Percentiles rank a stretch among this genome's conserved stretches.
Conservation (phyloP, 2,329 filamentous ascomycete genomes). For the Hypoxylon sp. region DNA sequence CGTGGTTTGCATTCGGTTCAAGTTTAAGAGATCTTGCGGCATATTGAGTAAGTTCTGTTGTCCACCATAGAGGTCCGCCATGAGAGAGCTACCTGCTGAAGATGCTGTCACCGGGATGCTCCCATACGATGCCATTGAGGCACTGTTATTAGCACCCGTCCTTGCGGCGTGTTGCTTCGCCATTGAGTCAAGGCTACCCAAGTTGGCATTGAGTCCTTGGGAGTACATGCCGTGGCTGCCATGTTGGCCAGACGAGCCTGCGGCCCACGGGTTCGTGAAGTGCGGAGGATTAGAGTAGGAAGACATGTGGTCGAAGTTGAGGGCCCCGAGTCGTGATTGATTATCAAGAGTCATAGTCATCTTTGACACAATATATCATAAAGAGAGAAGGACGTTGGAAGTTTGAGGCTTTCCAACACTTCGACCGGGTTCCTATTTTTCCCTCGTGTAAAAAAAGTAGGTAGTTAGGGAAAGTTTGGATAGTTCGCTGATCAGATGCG, state of each 20-base stretch:
- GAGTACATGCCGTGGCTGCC: conserved; percentile 74
- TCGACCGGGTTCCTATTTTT: conserved; percentile 35
- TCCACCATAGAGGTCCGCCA: conserved; percentile 68
- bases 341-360: conserved; percentile 99
- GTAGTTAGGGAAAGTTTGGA: conserved; percentile 45
- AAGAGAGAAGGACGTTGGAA: conserved; percentile 42
- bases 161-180: conserved; percentile 70
- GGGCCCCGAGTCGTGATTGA: conserved; percentile 81
- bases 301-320: conserved; percentile 86
- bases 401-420: conserved; percentile 48
- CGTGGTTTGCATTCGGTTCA: conserved; percentile 73
- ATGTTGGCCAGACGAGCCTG: conserved; percentile 68
- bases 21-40: conserved; percentile 79
- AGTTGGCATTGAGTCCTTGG: conserved; percentile 69
- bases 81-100: conserved; percentile 78
- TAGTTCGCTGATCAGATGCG: conserved; percentile 67
- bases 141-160: conserved; percentile 69
- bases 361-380: conserved; percentile 56
- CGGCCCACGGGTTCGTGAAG: conserved; percentile 91
- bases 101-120: conserved; percentile 80
- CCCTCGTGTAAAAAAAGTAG: conserved; percentile 34
- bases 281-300: conserved; percentile 76
- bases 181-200: conserved; percentile 68
- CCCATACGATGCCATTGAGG: conserved; percentile 77
- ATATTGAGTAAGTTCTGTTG: conserved; percentile 77